These are phyloP conservation scores for Phytophthora melonis DNA, from an alignment of 352 stramenopile species.

Conservation along the genomic window DNA sequence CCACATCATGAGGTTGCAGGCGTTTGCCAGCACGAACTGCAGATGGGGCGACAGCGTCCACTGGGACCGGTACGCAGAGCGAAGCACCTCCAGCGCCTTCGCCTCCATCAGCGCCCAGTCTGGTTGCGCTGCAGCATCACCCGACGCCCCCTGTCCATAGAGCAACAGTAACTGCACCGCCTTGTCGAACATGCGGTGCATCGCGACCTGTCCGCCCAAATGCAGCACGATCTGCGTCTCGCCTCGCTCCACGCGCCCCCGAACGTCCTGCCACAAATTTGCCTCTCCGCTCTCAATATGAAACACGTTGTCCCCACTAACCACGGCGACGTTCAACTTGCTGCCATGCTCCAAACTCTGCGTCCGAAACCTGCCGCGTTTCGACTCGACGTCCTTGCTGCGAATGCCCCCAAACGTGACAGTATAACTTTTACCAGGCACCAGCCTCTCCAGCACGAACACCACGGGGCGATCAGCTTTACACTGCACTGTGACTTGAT, in stretches of 20 bases:
- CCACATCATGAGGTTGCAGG: conserved; percentile 88
- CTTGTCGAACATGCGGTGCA: conserved; percentile 79
- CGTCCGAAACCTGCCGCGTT: conserved; percentile 58
- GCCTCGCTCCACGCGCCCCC: conserved; percentile 41
- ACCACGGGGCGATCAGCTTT: conserved; percentile 44
- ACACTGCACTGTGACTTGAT: conserved; percentile 30
- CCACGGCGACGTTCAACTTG: conserved; percentile 41
- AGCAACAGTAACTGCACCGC: conserved; percentile 67
- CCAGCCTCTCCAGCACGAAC: conserved; percentile 54
- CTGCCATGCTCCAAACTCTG: conserved; percentile 45
- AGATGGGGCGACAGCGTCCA: conserved; percentile 63
- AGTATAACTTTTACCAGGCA: conserved; percentile 63
- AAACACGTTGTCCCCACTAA: conserved; percentile 64
- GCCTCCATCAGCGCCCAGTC: conserved; percentile 61
- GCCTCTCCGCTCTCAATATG: conserved; percentile 53
- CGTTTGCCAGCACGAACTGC: conserved; percentile 64
- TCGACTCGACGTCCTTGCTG: conserved; percentile 42
- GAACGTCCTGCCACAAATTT: conserved; percentile 61
- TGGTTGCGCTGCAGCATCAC: conserved; percentile 4
- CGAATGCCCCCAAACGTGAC: conserved; percentile 69
- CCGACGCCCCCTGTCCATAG: conserved; percentile 42
- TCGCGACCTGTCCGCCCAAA: conserved; percentile 73
- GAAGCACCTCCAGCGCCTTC: conserved; percentile 58
- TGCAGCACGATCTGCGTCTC: conserved; percentile 62
- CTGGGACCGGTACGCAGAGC: conserved; percentile 73